Evolutionary conservation across 805 yeast species (phyloP).

Genomic region (Ogataea trehalophila): DNA sequence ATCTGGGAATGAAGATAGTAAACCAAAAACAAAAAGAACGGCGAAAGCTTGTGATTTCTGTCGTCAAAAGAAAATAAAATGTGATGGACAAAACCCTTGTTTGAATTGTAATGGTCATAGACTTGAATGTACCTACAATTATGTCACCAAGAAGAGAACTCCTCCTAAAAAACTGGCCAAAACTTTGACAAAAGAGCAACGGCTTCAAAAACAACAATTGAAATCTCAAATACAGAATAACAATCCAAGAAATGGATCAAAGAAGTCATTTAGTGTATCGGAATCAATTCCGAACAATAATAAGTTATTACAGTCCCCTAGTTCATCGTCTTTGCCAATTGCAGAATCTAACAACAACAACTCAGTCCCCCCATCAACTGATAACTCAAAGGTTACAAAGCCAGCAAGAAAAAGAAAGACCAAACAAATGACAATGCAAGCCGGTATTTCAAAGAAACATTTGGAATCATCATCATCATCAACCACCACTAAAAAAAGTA

Average conservation of each 20-base stretch:
- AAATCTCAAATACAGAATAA: neutral
- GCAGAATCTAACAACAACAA: too few relatives aligned
- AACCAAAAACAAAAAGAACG: constrained; percentile 23
- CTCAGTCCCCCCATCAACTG: too few relatives aligned
- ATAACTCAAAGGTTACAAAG: too few relatives aligned
- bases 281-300: too few relatives aligned
- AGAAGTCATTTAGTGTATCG: too few relatives aligned
- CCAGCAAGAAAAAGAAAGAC: too few relatives aligned
- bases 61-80: constrained; percentile 43
- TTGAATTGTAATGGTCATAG: constrained; percentile 34
- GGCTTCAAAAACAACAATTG: neutral
- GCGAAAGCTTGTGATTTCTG: constrained; percentile 48
- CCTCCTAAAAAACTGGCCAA: constrained; percentile 3
- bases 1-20: neutral
- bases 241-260: neutral
- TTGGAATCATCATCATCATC: neutral
- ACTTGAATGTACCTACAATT: constrained; percentile 32
- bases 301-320: too few relatives aligned
- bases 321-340: too few relatives aligned
- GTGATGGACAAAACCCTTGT: constrained; percentile 45
- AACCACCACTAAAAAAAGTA: neutral
- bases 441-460: neutral
- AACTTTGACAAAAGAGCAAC: neutral
- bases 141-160: constrained; percentile 28
- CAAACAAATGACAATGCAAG: neutral